Percentiles rank a stretch among this genome's conserved stretches.
Conservation (phyloP, 73 alveolate species). For the Blepharisma japonicum region DNA sequence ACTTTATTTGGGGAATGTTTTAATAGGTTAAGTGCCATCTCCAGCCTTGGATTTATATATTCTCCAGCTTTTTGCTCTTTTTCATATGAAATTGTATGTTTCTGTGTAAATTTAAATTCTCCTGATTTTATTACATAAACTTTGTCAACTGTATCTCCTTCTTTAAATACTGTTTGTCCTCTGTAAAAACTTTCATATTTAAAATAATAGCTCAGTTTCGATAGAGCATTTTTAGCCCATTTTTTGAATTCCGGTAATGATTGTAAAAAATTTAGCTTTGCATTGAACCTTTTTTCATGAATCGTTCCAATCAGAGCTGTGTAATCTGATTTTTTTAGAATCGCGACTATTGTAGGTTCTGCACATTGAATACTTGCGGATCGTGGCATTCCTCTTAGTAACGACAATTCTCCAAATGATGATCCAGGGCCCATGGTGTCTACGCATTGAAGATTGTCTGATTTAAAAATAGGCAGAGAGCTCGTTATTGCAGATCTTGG, state of each 20-base stretch:
- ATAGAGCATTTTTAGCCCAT: background rate
- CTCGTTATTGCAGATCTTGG: no score
- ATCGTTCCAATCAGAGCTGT: background rate
- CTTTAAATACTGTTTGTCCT: constrained; percentile 42
- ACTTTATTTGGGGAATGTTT: background rate
- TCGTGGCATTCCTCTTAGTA: constrained; percentile 6
- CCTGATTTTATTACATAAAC: constrained; percentile 51
- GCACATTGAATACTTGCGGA: background rate
- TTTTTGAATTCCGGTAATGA: background rate
- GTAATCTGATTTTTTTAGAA: background rate
- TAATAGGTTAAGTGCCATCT: background rate
- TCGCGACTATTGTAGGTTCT: constrained; percentile 1
- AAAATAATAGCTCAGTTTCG: constrained; percentile 12
- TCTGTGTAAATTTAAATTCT: constrained; percentile 56
- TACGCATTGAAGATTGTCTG: background rate
- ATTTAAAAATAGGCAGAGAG: no score
- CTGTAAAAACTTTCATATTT: constrained; percentile 27
- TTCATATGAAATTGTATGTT: constrained; percentile 23
- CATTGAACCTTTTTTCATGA: background rate
- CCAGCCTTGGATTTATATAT: background rate
- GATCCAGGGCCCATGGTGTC: background rate
- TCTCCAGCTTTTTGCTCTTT: background rate
- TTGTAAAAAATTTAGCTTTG: background rate
- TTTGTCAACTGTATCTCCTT: constrained; percentile 40
- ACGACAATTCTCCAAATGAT: constrained; percentile 20